Evolutionary conservation across 208 protist genomes (phyloP), one percentile per base, ranked within the genome.

Genomic region (Angomonas deanei): DNA sequence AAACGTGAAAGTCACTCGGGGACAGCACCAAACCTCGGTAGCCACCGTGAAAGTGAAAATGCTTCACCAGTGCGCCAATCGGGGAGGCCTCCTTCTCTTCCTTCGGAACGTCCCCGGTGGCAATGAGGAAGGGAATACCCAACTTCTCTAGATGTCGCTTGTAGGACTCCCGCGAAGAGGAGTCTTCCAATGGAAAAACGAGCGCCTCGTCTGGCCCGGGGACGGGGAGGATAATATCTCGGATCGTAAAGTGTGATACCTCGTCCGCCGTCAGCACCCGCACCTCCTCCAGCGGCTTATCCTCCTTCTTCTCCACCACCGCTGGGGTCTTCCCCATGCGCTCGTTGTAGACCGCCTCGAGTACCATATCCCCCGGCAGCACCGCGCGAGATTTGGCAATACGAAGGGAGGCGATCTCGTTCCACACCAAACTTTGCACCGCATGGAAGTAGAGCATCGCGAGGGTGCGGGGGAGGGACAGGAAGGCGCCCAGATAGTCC

Each of bases 351-450:
- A 66, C 66, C 3, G 63, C 57, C 48, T 79, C 76, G 2, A 90
- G 63, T 33, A 98, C 91, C 6, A 98, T 63, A 57, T 97, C 94
- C 33, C 94, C 94, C 10, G 78, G 76, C 26, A 84, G 68, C 4
- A 74, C 67, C 5, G 33, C 42, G 36, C 82, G 77, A 2, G 55
- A 56, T 23, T 59, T 32, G 5, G 71, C 65, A n/a, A 98, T 68
- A 4, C 97, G 81, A 38, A 66, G 50, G 3, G 93, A 96, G n/a
- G 84, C 94, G 57, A 97, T 86, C 10, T 64, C 39, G 80, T 98
- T 98, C 88, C 86, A 98, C 28, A 97, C 70, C 0, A 93, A 74
- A 61, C 89, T 97, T 64, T 98, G 97, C 62, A 96, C 93, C 13
- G 91, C 80, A 66, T 98, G 97, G 52, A 97, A 83, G 68, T 97